Conservation (phyloP, 768 basidiomycete genomes). For the Daedaleopsis nitida region DNA sequence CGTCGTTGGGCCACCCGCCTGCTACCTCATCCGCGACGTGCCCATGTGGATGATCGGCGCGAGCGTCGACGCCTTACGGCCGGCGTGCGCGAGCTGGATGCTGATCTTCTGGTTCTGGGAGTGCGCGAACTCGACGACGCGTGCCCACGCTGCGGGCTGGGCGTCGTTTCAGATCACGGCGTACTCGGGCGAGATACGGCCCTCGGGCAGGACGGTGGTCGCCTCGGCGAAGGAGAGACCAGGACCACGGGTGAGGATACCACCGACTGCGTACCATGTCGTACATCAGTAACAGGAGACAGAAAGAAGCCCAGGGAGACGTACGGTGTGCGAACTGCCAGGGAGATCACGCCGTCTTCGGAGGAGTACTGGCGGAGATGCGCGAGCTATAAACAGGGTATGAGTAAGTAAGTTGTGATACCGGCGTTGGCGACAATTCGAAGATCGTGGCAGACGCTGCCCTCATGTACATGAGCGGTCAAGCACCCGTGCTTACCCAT, state of each 20-base stretch:
- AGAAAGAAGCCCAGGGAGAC: neutral
- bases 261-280: slow-evolving; percentile 40
- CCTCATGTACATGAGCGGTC: too few species aligned
- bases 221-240: slow-evolving; percentile 68
- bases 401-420: too few species aligned
- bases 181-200: slow-evolving; percentile 62
- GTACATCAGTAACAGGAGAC: too few species aligned
- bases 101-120: slow-evolving; percentile 66
- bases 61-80: slow-evolving; percentile 64
- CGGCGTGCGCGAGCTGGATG: slow-evolving; percentile 76
- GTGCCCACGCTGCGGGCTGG: slow-evolving; percentile 46
- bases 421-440: neutral
- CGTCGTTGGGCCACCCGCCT: slow-evolving; percentile 40
- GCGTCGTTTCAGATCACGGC: slow-evolving; percentile 62
- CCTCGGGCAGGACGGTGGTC: slow-evolving; percentile 58
- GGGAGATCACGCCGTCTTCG: slow-evolving; percentile 48
- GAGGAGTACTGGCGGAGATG: slow-evolving; percentile 63
- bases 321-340: slow-evolving; percentile 56
- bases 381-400: slow-evolving; percentile 37
- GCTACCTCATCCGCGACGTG: slow-evolving; percentile 34
- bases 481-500: slow-evolving; percentile 19
- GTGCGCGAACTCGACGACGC: slow-evolving; percentile 68
- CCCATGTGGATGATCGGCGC: slow-evolving; percentile 63
- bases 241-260: slow-evolving; percentile 51
- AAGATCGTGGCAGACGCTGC: neutral